Conservation (phyloP, 495 filamentous ascomycete species). For the Mycothermus thermophilus region DNA sequence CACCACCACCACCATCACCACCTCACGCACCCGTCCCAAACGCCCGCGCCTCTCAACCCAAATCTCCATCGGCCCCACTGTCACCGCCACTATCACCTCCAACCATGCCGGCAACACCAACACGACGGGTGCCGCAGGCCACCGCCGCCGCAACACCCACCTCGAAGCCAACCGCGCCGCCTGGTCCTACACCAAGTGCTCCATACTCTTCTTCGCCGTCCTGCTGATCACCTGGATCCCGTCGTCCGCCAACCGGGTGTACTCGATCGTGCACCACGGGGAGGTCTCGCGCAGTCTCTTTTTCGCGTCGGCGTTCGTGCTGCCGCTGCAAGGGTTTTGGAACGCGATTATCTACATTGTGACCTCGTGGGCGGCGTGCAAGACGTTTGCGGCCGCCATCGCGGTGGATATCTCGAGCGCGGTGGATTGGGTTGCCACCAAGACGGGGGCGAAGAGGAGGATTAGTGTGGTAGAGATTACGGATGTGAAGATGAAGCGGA, state of each 20-base stretch:
- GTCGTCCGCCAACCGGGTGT: constrained; percentile 66
- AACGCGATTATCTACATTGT: constrained; percentile 68
- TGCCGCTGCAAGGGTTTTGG: constrained; percentile 81
- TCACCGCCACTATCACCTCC: constrained; percentile 1
- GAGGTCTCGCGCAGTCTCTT: constrained; percentile 45
- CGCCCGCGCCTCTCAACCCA: constrained; percentile 1
- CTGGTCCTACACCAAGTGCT: constrained; percentile 72
- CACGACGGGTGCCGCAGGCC: constrained; percentile 2
- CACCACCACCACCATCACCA: neutral
- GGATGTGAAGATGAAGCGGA: neutral
- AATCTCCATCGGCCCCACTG: constrained; percentile 3
- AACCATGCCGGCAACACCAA: neutral
- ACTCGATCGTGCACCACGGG: constrained; percentile 45
- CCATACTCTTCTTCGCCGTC: constrained; percentile 74
- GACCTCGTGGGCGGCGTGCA: constrained; percentile 41
- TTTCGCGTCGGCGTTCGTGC: constrained; percentile 56
- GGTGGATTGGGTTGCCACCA: neutral
- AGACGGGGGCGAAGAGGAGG: constrained; percentile 1
- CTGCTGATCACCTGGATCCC: constrained; percentile 79
- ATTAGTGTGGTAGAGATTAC: constrained; percentile 3
- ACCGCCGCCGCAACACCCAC: constrained; percentile 10
- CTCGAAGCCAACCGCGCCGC: constrained; percentile 39
- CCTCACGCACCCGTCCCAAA: neutral
- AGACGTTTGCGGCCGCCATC: constrained; percentile 12
- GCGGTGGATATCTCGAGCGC: neutral